Evolutionary conservation across 805 yeast genomes (phyloP).

Genomic region (Tetrapisispora nanseiensis): DNA sequence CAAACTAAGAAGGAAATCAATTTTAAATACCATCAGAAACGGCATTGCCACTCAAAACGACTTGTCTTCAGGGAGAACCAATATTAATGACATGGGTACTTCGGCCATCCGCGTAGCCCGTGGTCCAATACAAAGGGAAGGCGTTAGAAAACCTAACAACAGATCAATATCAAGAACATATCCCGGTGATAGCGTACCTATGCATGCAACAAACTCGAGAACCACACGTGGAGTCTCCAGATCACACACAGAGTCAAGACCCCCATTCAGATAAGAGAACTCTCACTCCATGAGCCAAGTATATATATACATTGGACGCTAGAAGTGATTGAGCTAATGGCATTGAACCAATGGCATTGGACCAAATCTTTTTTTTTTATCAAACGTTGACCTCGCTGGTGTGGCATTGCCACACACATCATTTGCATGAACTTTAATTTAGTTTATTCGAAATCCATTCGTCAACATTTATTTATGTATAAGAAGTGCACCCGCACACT

Average conservation of each 20-base stretch:
- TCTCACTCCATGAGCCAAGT: too few species aligned
- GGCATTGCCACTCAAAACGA: slow-evolving; percentile 11
- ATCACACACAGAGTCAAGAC: not conserved
- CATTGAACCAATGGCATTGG: too few species aligned
- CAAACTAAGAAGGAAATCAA: slow-evolving; percentile 25
- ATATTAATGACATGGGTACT: not conserved
- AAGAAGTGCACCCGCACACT: too few species aligned
- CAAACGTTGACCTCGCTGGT: too few species aligned
- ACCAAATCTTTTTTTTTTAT: too few species aligned
- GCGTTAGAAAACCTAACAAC: not conserved
- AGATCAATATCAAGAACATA: not conserved
- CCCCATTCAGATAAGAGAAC: slow-evolving; percentile 1
- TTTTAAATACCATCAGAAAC: slow-evolving; percentile 26
- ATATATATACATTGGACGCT: too few species aligned
- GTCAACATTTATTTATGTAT: too few species aligned
- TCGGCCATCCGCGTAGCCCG: not conserved
- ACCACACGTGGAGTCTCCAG: not conserved
- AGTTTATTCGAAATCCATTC: too few species aligned
- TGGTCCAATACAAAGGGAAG: not conserved
- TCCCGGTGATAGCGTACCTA: not conserved
- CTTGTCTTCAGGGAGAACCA: not conserved
- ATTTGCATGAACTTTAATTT: too few species aligned
- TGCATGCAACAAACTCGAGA: not conserved
- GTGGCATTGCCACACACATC: too few species aligned
- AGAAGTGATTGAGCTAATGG: too few species aligned